Base-by-base conservation (phyloP, 441 rosid genomes). In the Euphorbia corollata region DNA sequence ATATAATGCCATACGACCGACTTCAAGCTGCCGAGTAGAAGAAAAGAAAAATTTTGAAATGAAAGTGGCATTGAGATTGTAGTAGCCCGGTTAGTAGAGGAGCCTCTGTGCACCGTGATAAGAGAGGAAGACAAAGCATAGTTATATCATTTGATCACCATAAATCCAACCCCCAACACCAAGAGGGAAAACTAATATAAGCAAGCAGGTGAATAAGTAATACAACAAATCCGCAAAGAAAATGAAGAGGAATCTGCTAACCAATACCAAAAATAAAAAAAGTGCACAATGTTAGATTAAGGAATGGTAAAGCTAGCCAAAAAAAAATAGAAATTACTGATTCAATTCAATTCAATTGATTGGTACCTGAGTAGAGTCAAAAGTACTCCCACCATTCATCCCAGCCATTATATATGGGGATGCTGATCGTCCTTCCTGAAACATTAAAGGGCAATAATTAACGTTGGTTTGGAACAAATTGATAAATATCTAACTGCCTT, bases 311-410 rank as follows among this genome's bases (percentile, higher is more conserved):
- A 57, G 75, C 65, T 63, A 55, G 15, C 61, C 18, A 61, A 53
- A 76, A n/a, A n/a, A n/a, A 64, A 36, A 70, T 61, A 69, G n/a
- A n/a, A 6, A 27, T 27, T 27, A 27, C 39, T 60, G 59, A 32
- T n/a, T n/a, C n/a, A n/a, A n/a, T n/a, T n/a, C n/a, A n/a, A 22
- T 63, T 30, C 47, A 80, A 63, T 63, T 39, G 38, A 34, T 63
- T 43, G 36, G 79, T 74, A 94, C 97, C 97, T 94, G 99, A 75
- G 80, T 74, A 74, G 88, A 69, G 71, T 84, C 93, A 75, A 94
- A 94, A 71, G 87, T 72, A 70, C 64, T 78, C 61, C 96, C 96
- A 74, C 80, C 92, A 64, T 72, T 81, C 70, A 82, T 81, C 72
- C 97, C 97, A 65, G 91, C 87, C 77, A 83, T 64, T 59, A 94